phyloP scores from a whole-genome alignment of 148 eudicot species.

The Chenopodium suecicum region DNA sequence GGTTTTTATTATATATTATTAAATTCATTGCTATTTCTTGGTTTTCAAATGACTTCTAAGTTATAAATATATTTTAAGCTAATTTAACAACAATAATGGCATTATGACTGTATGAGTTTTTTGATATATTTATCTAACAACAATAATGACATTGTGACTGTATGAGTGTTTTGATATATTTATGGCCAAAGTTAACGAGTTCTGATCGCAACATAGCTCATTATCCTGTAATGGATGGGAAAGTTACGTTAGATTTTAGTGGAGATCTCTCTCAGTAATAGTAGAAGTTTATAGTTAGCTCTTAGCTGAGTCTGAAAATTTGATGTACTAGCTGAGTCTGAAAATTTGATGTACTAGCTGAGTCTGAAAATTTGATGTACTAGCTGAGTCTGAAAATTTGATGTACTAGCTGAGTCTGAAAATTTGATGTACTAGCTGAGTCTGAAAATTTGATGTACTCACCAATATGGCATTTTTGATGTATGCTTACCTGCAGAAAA shows the following conservation, averaged over 20 bases:
- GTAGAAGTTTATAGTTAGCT: not conserved
- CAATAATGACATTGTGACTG: not conserved
- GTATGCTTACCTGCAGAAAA: constrained; percentile 11
- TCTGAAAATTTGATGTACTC: not conserved
- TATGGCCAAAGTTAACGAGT: not conserved
- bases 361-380: not conserved
- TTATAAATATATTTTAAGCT: too few relatives aligned
- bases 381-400: not conserved
- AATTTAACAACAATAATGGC: too few relatives aligned
- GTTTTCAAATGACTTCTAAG: too few relatives aligned
- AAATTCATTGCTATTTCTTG: too few relatives aligned
- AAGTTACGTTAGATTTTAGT: too few relatives aligned
- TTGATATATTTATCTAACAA: too few relatives aligned
- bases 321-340: not conserved
- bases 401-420: not conserved
- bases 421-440: not conserved
- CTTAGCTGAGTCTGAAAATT: not conserved
- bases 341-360: not conserved
- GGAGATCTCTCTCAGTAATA: not conserved
- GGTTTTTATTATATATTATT: too few relatives aligned
- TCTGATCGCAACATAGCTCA: not conserved
- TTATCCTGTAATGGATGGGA: not conserved
- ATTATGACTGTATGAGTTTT: too few relatives aligned
- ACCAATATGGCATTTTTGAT: not conserved
- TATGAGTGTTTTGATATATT: not conserved